These are phyloP conservation scores for Saccharomycopsis schoenii DNA, from an alignment of 805 yeast genomes.

Conservation along the genomic window DNA sequence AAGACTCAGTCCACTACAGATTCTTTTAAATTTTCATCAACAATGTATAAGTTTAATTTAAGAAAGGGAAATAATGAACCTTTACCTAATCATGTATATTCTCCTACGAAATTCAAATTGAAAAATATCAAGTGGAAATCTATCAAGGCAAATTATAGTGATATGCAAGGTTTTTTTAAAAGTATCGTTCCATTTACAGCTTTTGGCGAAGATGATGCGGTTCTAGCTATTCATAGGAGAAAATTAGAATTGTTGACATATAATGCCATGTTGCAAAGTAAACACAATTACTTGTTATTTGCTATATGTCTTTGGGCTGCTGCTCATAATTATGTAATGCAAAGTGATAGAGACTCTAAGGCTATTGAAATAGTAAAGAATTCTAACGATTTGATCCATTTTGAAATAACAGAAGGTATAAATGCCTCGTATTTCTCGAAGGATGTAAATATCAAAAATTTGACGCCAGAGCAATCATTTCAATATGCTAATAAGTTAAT, in stretches of 20 bases:
- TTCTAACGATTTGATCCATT: background rate
- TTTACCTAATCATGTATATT: constrained; percentile 5
- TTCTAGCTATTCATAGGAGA: background rate
- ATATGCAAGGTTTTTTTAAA: background rate
- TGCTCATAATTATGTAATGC: background rate
- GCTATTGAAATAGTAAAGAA: background rate
- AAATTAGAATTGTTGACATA: background rate
- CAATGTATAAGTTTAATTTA: constrained; percentile 10
- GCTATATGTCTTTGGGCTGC: background rate
- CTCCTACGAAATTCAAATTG: constrained; percentile 1
- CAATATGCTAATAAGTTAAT: background rate
- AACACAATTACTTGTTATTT: background rate
- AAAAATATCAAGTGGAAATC: background rate
- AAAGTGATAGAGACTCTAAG: background rate
- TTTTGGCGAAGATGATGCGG: background rate
- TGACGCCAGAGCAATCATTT: background rate
- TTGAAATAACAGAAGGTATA: background rate
- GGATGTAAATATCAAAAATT: background rate
- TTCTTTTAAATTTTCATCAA: constrained; percentile 3
- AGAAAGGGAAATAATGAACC: constrained; percentile 5
- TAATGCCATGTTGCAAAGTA: background rate
- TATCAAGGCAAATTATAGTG: background rate
- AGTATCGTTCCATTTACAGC: background rate
- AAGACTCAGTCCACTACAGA: constrained; percentile 7
- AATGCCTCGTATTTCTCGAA: background rate